Conservation (phyloP, 2,329 filamentous ascomycete species). For the Phialophora expanda region DNA sequence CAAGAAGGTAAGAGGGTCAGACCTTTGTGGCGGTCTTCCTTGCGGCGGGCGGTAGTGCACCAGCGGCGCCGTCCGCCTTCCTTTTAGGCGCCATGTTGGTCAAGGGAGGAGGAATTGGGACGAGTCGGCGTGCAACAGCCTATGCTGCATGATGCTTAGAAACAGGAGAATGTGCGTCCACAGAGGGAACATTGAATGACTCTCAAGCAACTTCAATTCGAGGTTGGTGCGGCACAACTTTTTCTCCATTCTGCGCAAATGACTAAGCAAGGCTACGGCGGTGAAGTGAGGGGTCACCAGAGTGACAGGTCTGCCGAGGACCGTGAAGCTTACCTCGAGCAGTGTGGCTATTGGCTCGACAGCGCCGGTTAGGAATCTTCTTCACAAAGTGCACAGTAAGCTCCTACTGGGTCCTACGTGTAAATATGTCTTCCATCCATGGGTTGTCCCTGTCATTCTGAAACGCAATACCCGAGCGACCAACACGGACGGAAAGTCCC, state of each 20-base stretch:
- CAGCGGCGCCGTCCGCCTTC: slow-evolving; percentile 36
- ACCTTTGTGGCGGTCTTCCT: slow-evolving; percentile 35
- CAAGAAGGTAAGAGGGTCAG: not conserved
- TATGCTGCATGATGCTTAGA: slow-evolving; percentile 1
- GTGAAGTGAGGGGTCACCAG: slow-evolving; percentile 17
- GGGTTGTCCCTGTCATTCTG: slow-evolving; percentile 17
- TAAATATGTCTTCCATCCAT: not conserved
- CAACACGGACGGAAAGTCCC: slow-evolving; percentile 11
- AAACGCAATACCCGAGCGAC: slow-evolving; percentile 15
- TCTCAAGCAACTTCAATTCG: slow-evolving; percentile 13
- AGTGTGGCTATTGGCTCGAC: not conserved
- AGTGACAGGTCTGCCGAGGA: not conserved
- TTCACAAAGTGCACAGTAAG: not conserved
- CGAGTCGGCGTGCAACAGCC: not conserved
- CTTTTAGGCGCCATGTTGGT: slow-evolving; percentile 38
- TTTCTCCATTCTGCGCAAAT: slow-evolving; percentile 7
- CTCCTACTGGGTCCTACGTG: not conserved
- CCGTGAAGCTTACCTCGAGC: not conserved
- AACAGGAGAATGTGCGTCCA: not conserved
- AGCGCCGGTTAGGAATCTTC: not conserved
- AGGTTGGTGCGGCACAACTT: slow-evolving; percentile 22
- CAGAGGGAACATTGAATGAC: slow-evolving; percentile 7
- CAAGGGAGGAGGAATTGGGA: not conserved
- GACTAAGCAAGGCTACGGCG: slow-evolving; percentile 22
- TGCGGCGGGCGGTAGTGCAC: slow-evolving; percentile 22